A percentile compares a stretch with the other conserved stretches of the same genome.
Conservation (phyloP, 1,284 basidiomycete genomes). For the Porodaedalea pini region DNA sequence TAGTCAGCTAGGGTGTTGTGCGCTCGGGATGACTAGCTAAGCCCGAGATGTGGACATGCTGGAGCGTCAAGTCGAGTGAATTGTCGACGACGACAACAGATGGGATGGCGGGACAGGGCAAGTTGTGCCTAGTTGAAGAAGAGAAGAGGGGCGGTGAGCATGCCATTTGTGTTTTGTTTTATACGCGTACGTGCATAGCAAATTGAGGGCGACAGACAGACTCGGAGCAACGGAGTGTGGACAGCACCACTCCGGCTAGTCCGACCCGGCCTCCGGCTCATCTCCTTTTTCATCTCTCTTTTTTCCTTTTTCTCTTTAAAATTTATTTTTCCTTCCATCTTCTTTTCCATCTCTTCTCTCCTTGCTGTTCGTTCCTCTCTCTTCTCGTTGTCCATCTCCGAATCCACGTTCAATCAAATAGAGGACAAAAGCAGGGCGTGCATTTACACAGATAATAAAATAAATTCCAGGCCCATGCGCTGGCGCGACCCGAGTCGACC, state of each 20-base stretch:
- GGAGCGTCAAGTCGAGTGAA: neutral
- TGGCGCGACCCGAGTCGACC: neutral
- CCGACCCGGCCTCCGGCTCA: slow-evolving; percentile 4
- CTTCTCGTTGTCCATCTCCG: neutral
- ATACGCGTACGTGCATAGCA: too few relatives aligned
- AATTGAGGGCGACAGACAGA: too few relatives aligned
- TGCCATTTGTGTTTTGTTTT: too few relatives aligned
- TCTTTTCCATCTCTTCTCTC: neutral
- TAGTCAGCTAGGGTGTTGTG: too few relatives aligned
- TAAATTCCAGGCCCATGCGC: too few relatives aligned
- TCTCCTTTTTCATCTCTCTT: neutral
- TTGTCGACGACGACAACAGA: neutral
- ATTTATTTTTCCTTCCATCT: neutral
- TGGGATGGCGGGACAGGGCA: neutral
- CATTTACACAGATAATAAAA: too few relatives aligned
- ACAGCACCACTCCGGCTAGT: neutral
- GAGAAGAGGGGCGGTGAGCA: neutral
- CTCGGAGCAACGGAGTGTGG: neutral
- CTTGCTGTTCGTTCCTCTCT: neutral
- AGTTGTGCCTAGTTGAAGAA: neutral
- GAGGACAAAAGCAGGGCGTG: neutral
- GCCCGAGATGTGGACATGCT: neutral
- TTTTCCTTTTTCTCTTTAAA: neutral
- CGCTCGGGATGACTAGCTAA: neutral
- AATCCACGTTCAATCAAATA: neutral